A percentile compares a stretch with the other conserved stretches of the same genome.
Conservation (phyloP, 164 flowering plant genomes). For the Litsea cubeba region DNA sequence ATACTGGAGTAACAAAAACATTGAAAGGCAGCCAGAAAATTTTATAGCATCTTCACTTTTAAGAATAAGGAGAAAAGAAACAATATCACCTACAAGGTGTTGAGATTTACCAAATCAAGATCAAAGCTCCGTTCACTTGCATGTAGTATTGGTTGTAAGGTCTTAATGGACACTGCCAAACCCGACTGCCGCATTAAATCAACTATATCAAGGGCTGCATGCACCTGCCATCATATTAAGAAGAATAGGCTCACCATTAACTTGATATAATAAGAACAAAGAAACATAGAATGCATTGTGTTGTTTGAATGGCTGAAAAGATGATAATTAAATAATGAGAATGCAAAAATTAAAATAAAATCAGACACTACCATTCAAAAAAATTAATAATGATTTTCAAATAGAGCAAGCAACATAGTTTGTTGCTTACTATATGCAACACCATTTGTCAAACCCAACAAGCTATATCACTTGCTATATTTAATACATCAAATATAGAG, state of each 20-base stretch:
- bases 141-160: slow-evolving; percentile 41
- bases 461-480: too few species aligned
- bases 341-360: too few species aligned
- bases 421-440: too few species aligned
- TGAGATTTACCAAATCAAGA: slow-evolving; percentile 55
- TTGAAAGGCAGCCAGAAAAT: neutral
- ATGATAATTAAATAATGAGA: too few species aligned
- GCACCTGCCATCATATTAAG: slow-evolving; percentile 39
- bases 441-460: too few species aligned
- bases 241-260: neutral
- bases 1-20: neutral
- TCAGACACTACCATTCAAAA: too few species aligned
- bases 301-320: neutral
- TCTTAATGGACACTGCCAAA: slow-evolving; percentile 35
- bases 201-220: slow-evolving; percentile 64
- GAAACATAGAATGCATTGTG: neutral
- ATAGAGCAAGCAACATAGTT: too few species aligned
- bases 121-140: slow-evolving; percentile 59
- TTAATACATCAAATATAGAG: too few species aligned
- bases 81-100: neutral
- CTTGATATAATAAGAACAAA: neutral
- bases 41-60: slow-evolving; percentile 1
- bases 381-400: too few species aligned
- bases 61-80: slow-evolving; percentile 2
- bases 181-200: slow-evolving; percentile 54